phyloP scores from a whole-genome alignment of 805 yeast species.

The Wickerhamomyces chambardii region DNA sequence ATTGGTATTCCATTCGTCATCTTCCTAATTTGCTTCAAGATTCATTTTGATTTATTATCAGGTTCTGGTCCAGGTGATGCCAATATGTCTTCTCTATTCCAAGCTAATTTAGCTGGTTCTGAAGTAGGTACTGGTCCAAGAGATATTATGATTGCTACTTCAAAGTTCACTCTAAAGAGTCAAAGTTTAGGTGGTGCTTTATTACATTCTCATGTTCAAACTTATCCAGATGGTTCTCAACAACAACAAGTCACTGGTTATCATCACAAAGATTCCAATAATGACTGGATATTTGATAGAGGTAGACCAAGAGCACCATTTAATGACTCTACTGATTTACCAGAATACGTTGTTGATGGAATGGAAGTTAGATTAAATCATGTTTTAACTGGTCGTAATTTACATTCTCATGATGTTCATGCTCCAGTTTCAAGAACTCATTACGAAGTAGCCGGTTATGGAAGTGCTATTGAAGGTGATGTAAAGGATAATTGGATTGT shows the following conservation, averaged over 20 bases:
- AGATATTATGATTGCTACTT: slow-evolving; percentile 52
- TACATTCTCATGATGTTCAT: slow-evolving; percentile 61
- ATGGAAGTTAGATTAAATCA: slow-evolving; percentile 56
- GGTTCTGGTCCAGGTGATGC: slow-evolving; percentile 80
- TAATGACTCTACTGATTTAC: slow-evolving; percentile 21
- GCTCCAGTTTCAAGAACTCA: slow-evolving; percentile 51
- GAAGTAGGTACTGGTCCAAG: slow-evolving; percentile 59
- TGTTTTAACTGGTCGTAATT: slow-evolving; percentile 50
- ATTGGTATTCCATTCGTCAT: slow-evolving; percentile 55
- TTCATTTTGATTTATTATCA: slow-evolving; percentile 66
- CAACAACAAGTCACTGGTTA: slow-evolving; percentile 80
- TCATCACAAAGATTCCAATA: slow-evolving; percentile 66
- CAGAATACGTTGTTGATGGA: slow-evolving; percentile 40
- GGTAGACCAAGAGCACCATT: slow-evolving; percentile 27
- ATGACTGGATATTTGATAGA: slow-evolving; percentile 56
- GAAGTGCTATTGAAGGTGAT: slow-evolving; percentile 58
- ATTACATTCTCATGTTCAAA: slow-evolving; percentile 66
- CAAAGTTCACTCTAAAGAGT: slow-evolving; percentile 34
- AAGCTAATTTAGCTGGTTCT: slow-evolving; percentile 64
- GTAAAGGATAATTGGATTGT: slow-evolving; percentile 69
- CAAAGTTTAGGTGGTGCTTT: slow-evolving; percentile 72
- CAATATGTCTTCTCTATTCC: slow-evolving; percentile 72
- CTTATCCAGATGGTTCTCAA: slow-evolving; percentile 67
- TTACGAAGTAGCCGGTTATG: slow-evolving; percentile 68
- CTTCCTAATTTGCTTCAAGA: slow-evolving; percentile 58